phyloP scores from a whole-genome alignment of 2,329 filamentous ascomycete species.

The Ophiocordyceps polyrhachis-furcata region DNA sequence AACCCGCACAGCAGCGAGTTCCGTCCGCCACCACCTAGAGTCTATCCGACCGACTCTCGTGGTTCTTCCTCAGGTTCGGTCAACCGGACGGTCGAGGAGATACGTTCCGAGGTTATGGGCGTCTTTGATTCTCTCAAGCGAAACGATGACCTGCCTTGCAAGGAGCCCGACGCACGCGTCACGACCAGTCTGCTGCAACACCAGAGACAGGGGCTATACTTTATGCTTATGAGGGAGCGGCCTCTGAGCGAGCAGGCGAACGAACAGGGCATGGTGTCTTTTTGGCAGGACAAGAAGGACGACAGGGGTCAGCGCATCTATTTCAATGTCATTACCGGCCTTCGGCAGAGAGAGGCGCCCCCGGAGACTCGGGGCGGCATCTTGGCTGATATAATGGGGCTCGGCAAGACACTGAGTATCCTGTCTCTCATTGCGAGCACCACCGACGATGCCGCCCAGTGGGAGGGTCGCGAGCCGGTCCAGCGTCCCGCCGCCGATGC shows the following conservation, averaged over 20 bases:
- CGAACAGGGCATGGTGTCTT: constrained; percentile 46
- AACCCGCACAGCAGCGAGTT: constrained; percentile 53
- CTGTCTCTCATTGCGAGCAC: constrained; percentile 58
- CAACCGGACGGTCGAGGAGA: constrained; percentile 61
- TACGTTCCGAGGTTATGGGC: constrained; percentile 63
- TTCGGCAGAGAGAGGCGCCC: constrained; percentile 39
- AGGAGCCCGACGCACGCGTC: constrained; percentile 44
- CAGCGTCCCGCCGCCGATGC: constrained; percentile 26
- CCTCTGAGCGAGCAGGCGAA: constrained; percentile 37
- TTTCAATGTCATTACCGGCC: constrained; percentile 71
- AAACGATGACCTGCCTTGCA: constrained; percentile 55
- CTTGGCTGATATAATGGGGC: constrained; percentile 71
- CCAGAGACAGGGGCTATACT: constrained; percentile 78
- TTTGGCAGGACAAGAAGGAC: constrained; percentile 51
- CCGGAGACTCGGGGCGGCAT: constrained; percentile 54
- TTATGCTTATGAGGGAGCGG: constrained; percentile 65
- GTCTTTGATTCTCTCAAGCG: constrained; percentile 76
- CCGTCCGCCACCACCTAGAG: constrained; percentile 19
- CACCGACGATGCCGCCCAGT: constrained; percentile 40
- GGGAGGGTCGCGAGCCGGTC: constrained; percentile 33
- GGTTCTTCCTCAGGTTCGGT: constrained; percentile 12
- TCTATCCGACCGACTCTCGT: constrained; percentile 13
- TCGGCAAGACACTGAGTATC: constrained; percentile 77
- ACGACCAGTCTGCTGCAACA: constrained; percentile 58
- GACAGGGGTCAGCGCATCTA: constrained; percentile 39